These are phyloP conservation scores for Psilocybe azurescens DNA, from an alignment of 768 basidiomycete species.

Conservation along the genomic window DNA sequence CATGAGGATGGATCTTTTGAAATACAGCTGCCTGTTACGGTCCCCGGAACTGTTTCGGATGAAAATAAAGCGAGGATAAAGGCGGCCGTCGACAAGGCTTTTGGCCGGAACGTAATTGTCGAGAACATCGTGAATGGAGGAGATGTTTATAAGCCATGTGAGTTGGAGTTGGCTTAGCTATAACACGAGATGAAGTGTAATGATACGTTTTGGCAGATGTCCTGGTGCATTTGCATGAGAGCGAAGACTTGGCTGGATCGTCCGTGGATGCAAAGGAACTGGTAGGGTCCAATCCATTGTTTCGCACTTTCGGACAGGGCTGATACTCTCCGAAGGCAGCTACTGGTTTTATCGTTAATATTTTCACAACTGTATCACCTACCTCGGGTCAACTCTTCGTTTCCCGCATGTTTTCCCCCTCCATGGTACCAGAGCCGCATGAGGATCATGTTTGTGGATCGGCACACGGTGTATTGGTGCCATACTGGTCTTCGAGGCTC, in stretches of 20 bases:
- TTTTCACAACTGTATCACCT: slow-evolving; percentile 42
- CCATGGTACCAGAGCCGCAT: slow-evolving; percentile 28
- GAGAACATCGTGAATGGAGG: slow-evolving; percentile 40
- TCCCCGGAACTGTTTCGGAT: slow-evolving; percentile 27
- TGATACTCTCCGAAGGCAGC: slow-evolving; percentile 28
- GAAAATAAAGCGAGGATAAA: slow-evolving; percentile 37
- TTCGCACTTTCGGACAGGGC: not conserved
- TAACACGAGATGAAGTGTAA: slow-evolving; percentile 29
- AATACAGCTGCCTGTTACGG: slow-evolving; percentile 40
- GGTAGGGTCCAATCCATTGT: slow-evolving; percentile 30
- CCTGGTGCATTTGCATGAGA: slow-evolving; percentile 46
- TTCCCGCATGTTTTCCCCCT: slow-evolving; percentile 57
- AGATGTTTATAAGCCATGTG: slow-evolving; percentile 36
- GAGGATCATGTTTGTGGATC: slow-evolving; percentile 63
- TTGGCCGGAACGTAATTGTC: slow-evolving; percentile 42
- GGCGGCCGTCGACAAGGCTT: slow-evolving; percentile 38
- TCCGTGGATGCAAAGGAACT: slow-evolving; percentile 35
- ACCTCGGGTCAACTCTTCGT: slow-evolving; percentile 42
- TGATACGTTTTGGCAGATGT: slow-evolving; percentile 47
- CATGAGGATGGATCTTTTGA: slow-evolving; percentile 38
- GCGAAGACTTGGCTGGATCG: slow-evolving; percentile 38
- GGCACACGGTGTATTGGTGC: slow-evolving; percentile 52
- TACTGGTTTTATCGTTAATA: slow-evolving; percentile 40
- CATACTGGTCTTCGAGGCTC: slow-evolving; percentile 52
- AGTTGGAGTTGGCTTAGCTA: slow-evolving; percentile 13